Base-by-base conservation (phyloP, 2,329 filamentous ascomycete species). In the Venturia pyrina region DNA sequence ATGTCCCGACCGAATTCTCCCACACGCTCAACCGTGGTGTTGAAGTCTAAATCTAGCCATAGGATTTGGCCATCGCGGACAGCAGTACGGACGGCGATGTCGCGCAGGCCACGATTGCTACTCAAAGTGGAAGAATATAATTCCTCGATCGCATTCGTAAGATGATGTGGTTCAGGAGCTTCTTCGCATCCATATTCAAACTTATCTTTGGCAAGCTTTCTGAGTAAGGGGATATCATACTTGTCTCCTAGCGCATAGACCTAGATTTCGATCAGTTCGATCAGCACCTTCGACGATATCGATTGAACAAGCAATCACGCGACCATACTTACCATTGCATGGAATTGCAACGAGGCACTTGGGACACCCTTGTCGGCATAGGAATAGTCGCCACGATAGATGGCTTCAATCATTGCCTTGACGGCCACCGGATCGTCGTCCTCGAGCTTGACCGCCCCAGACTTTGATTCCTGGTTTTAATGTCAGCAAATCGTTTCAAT, bases 21-120 rank as follows among this genome's bases (percentile, higher is more conserved):
- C 37, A 37, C 41, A 63, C 17, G 56, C 60, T 17, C 21, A 34
- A 68, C 43, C 65, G 71, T 70, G 67, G 66, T 68, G 15, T 37
- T 37, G 53, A 57, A 57, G 28, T 37, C 53, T 15, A 37, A 19
- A n/a, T 57, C 53, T 4, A 34, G 15, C 28, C 15, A 37, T 19
- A 57, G 53, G 6, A 7, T 11, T 37, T n/a, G n/a, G 5, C 32
- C 37, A 8, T 57, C 4, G 15, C 13, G 28, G 1, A 57, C 19
- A 37, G 53, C 53, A 37, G 53, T 57, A 10, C 53, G 53, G 13
- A 62, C 15, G n/a, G 43, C 59, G 7, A 62, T 44, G 24, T 41
- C 59, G 15, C 59, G 37, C 11, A 62, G 15, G 43, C 43, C 37
- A 8, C 19, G 37, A 44, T 62, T 21, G 13, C 40, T 44, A 28